phyloP scores from a whole-genome alignment of 768 basidiomycete genomes.

The Lentinula detonsa region DNA sequence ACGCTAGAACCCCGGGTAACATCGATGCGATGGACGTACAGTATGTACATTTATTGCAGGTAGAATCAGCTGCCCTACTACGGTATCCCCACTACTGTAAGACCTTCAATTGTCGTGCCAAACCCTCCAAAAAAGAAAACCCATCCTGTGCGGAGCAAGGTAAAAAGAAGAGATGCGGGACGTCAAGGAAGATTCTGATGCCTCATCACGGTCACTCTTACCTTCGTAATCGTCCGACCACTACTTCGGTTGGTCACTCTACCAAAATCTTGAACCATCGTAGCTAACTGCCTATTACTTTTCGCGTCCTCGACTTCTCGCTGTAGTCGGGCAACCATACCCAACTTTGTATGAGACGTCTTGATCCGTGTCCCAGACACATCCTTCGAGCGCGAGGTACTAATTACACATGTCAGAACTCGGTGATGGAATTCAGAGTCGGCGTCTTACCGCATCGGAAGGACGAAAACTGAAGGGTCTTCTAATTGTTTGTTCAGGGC shows the following conservation, averaged over 20 bases:
- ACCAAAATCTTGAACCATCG: constrained; percentile 66
- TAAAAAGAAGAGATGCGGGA: not conserved
- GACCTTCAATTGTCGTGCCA: constrained; percentile 46
- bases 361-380: not conserved
- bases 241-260: constrained; percentile 61
- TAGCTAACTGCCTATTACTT: constrained; percentile 52
- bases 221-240: constrained; percentile 71
- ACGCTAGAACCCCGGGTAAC: not conserved
- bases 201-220: constrained; percentile 9
- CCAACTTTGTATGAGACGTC: constrained; percentile 45
- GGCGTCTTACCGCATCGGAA: constrained; percentile 45
- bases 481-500: constrained; percentile 64
- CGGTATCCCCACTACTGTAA: constrained; percentile 22
- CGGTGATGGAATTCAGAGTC: not conserved
- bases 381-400: not conserved
- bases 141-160: constrained; percentile 39
- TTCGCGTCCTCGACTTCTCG: constrained; percentile 44
- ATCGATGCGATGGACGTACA: not conserved
- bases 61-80: constrained; percentile 1
- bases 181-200: constrained; percentile 4
- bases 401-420: not conserved
- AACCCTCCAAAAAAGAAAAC: constrained; percentile 58
- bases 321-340: constrained; percentile 52
- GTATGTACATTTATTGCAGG: not conserved
- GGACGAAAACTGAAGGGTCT: constrained; percentile 55